Conservation (phyloP, 805 yeast species). For the Komagataella phaffii region DNA sequence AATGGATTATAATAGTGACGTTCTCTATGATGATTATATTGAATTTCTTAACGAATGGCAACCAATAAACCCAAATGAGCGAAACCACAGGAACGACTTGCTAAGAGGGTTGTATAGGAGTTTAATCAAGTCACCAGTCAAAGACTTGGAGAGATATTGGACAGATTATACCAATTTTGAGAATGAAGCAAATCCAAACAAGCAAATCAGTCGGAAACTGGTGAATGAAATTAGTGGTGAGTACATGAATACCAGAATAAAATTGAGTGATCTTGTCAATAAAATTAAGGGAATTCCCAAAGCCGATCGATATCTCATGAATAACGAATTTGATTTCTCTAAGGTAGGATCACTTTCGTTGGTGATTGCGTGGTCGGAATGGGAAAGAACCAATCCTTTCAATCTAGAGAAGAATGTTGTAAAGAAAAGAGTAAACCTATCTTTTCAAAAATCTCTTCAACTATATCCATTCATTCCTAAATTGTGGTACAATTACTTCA, state of each 20-base stretch:
- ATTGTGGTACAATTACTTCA: constrained; percentile 55
- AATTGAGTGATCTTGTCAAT: constrained; percentile 57
- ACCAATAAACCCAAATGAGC: constrained; percentile 73
- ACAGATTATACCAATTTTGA: constrained; percentile 72
- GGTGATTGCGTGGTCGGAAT: neutral
- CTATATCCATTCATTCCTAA: constrained; percentile 54
- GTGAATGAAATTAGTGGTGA: constrained; percentile 72
- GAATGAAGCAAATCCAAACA: constrained; percentile 45
- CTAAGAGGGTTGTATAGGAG: constrained; percentile 61
- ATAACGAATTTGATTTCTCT: neutral
- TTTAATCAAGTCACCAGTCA: constrained; percentile 64
- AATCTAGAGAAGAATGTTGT: constrained; percentile 30
- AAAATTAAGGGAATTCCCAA: constrained; percentile 38
- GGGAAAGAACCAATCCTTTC: neutral
- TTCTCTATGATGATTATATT: constrained; percentile 75
- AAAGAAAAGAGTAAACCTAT: constrained; percentile 49
- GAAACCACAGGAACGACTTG: constrained; percentile 65
- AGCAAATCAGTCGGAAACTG: constrained; percentile 56
- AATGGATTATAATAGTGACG: constrained; percentile 55
- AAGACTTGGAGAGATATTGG: constrained; percentile 71
- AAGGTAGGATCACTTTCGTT: neutral
- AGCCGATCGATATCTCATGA: constrained; percentile 6
- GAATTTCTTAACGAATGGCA: constrained; percentile 67
- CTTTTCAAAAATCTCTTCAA: constrained; percentile 58
- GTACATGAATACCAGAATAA: constrained; percentile 78